Evolutionary conservation across 441 rosid genomes (phyloP).

Genomic region (Hypseocharis bilobata): DNA sequence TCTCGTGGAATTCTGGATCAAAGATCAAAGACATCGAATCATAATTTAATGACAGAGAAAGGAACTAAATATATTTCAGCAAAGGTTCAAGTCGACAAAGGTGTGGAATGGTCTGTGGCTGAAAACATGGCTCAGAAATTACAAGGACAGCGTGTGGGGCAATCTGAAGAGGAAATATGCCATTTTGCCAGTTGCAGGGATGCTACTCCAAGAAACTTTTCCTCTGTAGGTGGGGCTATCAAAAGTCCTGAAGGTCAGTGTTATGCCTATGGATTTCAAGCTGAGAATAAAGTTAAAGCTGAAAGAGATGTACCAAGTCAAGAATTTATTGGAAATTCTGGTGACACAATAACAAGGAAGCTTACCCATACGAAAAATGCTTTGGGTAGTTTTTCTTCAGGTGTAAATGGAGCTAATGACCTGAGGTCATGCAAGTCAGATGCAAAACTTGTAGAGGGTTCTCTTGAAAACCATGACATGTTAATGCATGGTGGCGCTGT

Average conservation of each 20-base stretch:
- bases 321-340: too few relatives aligned
- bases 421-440: neutral
- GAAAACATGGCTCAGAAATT: conserved; percentile 16
- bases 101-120: conserved; percentile 27
- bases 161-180: conserved; percentile 24
- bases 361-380: too few relatives aligned
- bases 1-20: too few relatives aligned
- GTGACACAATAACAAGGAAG: too few relatives aligned
- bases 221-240: too few relatives aligned
- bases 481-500: conserved; percentile 39
- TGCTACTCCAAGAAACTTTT: conserved; percentile 11
- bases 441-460: neutral
- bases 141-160: too few relatives aligned
- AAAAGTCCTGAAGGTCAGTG: too few relatives aligned
- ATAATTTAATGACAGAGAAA: neutral
- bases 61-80: neutral
- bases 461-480: neutral
- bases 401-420: neutral
- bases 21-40: neutral
- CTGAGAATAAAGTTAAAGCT: too few relatives aligned
- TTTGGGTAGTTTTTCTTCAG: too few relatives aligned
- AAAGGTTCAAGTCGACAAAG: conserved; percentile 33
- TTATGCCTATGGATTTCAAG: too few relatives aligned
- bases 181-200: neutral
- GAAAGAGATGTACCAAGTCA: too few relatives aligned